phyloP scores from a whole-genome alignment of 1,284 basidiomycete genomes.

The Coriolopsis trogii region DNA sequence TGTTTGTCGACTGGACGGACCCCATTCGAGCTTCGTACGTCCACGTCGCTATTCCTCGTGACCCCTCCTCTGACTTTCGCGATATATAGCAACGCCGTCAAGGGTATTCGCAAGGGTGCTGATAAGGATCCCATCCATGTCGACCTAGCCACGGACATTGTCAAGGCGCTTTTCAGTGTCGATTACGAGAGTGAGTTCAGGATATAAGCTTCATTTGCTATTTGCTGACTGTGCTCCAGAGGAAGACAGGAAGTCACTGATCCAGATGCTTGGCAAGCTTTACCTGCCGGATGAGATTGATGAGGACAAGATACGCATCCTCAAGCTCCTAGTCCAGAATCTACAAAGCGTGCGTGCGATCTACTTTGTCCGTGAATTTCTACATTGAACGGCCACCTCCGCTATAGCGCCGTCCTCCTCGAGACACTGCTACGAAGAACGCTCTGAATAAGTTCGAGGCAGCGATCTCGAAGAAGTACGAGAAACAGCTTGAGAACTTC shows the following conservation, averaged over 20 bases:
- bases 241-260: conserved; percentile 81
- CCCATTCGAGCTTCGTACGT: conserved; percentile 79
- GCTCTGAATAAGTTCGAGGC: conserved; percentile 71
- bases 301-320: conserved; percentile 58
- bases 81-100: conserved; percentile 32
- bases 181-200: conserved; percentile 45
- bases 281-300: conserved; percentile 73
- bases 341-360: conserved; percentile 56
- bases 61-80: not conserved
- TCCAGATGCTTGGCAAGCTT: conserved; percentile 80
- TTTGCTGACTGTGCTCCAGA: conserved; percentile 43
- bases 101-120: conserved; percentile 41
- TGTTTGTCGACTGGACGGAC: conserved; percentile 95
- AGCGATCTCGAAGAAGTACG: conserved; percentile 59
- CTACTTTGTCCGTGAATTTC: not conserved
- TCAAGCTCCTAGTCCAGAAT: conserved; percentile 62
- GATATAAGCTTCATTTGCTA: not conserved
- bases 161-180: conserved; percentile 60
- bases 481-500: conserved; percentile 60
- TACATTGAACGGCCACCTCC: no score
- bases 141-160: conserved; percentile 77
- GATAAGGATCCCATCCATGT: conserved; percentile 68
- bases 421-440: conserved; percentile 72
- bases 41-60: conserved; percentile 9
- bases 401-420: conserved; percentile 73